phyloP scores from a whole-genome alignment of 2,329 filamentous ascomycete genomes.

The Thelonectria olida region DNA sequence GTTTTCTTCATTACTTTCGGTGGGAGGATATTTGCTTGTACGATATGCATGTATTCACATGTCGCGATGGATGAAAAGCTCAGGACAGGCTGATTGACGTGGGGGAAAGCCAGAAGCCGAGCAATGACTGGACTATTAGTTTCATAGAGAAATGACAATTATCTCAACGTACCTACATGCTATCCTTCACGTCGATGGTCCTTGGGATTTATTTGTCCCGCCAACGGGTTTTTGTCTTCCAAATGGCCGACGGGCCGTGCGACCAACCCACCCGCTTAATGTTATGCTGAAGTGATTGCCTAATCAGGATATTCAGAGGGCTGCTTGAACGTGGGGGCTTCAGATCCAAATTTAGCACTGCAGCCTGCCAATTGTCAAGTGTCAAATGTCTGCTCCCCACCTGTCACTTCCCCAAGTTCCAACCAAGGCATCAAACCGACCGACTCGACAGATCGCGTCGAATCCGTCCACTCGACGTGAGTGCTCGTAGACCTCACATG shows the following conservation, averaged over 20 bases:
- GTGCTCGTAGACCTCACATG: conserved; percentile 18
- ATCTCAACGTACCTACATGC: neutral
- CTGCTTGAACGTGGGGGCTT: no score
- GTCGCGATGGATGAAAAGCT: conserved; percentile 7
- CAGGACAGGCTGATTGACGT: conserved; percentile 2
- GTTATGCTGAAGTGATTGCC: neutral
- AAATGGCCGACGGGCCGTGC: no score
- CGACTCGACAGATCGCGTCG: conserved; percentile 7
- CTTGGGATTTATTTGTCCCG: no score
- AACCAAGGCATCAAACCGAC: no score
- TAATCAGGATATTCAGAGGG: neutral
- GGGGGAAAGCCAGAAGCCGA: neutral
- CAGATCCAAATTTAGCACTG: conserved; percentile 23
- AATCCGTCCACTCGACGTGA: neutral
- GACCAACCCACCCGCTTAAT: no score
- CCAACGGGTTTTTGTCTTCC: no score
- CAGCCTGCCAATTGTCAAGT: conserved; percentile 29
- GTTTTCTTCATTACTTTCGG: neutral
- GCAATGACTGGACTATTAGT: conserved; percentile 2
- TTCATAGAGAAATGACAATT: conserved; percentile 14
- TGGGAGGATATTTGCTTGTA: conserved; percentile 24
- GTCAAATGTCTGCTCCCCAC: no score
- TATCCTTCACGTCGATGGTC: neutral
- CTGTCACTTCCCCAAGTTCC: neutral
- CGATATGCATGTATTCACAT: conserved; percentile 12